Conservation (phyloP, 148 eudicot species). For the Limonium bicolor region DNA sequence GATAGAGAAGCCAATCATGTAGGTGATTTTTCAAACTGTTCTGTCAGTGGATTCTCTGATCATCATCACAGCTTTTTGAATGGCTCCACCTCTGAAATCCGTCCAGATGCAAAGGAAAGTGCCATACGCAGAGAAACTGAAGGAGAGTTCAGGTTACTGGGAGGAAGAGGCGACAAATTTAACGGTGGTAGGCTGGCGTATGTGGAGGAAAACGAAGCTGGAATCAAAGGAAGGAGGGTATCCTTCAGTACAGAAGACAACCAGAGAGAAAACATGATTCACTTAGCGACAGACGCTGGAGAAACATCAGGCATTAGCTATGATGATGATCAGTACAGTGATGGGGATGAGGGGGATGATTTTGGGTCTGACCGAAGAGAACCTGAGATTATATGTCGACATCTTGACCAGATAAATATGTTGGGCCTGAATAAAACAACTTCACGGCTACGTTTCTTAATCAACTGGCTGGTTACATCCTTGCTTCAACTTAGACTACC, state of each 20-base stretch:
- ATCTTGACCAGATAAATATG: constrained; percentile 94
- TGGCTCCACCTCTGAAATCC: constrained; percentile 26
- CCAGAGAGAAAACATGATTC: constrained; percentile 22
- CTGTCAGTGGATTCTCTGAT: constrained; percentile 14
- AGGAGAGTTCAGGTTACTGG: constrained; percentile 82
- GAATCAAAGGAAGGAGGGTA: constrained; percentile 54
- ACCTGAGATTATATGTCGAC: constrained; percentile 75
- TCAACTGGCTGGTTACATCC: constrained; percentile 94
- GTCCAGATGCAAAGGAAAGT: constrained; percentile 48
- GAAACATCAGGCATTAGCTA: constrained; percentile 37
- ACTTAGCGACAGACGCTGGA: constrained; percentile 39
- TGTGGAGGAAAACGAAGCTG: constrained; percentile 54
- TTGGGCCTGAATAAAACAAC: constrained; percentile 89
- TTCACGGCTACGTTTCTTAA: constrained; percentile 61
- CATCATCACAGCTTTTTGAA: constrained; percentile 9
- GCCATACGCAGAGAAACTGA: constrained; percentile 89
- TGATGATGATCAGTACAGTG: constrained; percentile 48
- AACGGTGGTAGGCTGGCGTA: constrained; percentile 53
- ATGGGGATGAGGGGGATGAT: constrained; percentile 57
- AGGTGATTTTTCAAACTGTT: constrained; percentile 2
- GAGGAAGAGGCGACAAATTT: constrained; percentile 56
- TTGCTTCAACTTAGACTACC: constrained; percentile 55
- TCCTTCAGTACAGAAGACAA: constrained; percentile 68
- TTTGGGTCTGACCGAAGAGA: constrained; percentile 60
- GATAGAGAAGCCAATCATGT: constrained; percentile 1